Conservation (phyloP, 2,329 filamentous ascomycete genomes). For the Coniochaeta ligniaria region DNA sequence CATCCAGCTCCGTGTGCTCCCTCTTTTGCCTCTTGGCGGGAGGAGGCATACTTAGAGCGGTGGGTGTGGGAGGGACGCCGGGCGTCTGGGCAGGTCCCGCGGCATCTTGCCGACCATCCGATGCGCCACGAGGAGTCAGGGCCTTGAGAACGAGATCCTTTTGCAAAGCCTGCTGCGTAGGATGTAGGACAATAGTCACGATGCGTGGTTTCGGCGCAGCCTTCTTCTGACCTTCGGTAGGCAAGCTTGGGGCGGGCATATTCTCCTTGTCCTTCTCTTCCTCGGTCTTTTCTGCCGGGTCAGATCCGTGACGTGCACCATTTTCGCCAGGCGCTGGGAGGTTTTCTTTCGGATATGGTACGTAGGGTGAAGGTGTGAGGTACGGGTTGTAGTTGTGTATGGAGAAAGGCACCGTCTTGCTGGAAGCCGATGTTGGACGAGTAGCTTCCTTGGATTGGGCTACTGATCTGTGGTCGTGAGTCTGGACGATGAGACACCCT, state of each 20-base stretch:
- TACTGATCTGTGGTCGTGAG: conserved; percentile 77
- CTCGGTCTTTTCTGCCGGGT: conserved; percentile 30
- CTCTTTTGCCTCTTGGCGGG: conserved; percentile 63
- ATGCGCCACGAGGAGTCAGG: conserved; percentile 52
- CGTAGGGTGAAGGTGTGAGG: conserved; percentile 82
- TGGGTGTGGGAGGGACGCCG: conserved; percentile 54
- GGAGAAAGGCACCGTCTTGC: conserved; percentile 64
- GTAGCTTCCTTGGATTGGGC: conserved; percentile 53
- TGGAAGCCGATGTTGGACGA: conserved; percentile 47
- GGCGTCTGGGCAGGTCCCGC: conserved; percentile 63
- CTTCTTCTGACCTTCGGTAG: conserved; percentile 34
- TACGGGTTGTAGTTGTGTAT: conserved; percentile 90
- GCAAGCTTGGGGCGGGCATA: conserved; percentile 43
- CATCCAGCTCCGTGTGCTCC: conserved; percentile 69
- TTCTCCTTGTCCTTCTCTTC: conserved; percentile 50
- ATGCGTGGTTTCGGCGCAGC: conserved; percentile 53
- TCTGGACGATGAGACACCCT: conserved; percentile 86
- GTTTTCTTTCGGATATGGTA: conserved; percentile 60
- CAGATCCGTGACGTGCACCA: conserved; percentile 17
- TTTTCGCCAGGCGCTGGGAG: conserved; percentile 16
- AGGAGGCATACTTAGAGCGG: conserved; percentile 49
- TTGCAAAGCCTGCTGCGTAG: conserved; percentile 69
- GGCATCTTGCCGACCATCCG: conserved; percentile 27
- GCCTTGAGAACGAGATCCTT: conserved; percentile 72
- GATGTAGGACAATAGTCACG: conserved; percentile 75